phyloP scores from a whole-genome alignment of 2,329 filamentous ascomycete genomes.

The Lomentospora prolificans region DNA sequence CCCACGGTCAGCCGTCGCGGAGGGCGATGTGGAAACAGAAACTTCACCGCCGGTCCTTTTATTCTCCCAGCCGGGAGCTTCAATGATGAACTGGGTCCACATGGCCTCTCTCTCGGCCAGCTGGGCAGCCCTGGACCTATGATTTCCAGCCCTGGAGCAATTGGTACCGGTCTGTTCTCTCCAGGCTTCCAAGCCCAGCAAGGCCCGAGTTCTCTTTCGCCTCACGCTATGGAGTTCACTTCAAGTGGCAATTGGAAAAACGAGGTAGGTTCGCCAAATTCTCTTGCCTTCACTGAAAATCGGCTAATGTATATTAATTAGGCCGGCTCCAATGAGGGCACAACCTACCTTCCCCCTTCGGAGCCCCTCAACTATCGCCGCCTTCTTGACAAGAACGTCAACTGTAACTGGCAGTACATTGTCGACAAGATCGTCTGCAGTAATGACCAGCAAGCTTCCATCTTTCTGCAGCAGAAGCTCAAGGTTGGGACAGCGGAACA shows the following conservation, averaged over 20 bases:
- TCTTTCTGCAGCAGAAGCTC: conserved; percentile 97
- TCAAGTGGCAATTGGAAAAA: conserved; percentile 45
- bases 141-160: conserved; percentile 7
- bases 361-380: conserved; percentile 96
- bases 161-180: conserved; percentile 32
- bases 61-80: neutral
- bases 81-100: neutral
- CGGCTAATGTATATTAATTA: conserved; percentile 17
- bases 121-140: neutral
- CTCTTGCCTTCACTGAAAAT: too few relatives aligned
- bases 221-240: conserved; percentile 66
- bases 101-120: neutral
- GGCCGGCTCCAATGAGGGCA: conserved; percentile 43
- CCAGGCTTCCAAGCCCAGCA: conserved; percentile 43
- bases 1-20: conserved; percentile 32
- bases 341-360: conserved; percentile 74
- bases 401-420: conserved; percentile 98
- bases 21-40: conserved; percentile 34
- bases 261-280: conserved; percentile 36
- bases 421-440: conserved; percentile 99
- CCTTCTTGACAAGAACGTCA: conserved; percentile 87
- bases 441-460: conserved; percentile 97
- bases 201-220: conserved; percentile 57
- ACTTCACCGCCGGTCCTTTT: neutral
- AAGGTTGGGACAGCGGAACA: conserved; percentile 93